Conservation (phyloP, 768 basidiomycete genomes). For the Russula sp. region DNA sequence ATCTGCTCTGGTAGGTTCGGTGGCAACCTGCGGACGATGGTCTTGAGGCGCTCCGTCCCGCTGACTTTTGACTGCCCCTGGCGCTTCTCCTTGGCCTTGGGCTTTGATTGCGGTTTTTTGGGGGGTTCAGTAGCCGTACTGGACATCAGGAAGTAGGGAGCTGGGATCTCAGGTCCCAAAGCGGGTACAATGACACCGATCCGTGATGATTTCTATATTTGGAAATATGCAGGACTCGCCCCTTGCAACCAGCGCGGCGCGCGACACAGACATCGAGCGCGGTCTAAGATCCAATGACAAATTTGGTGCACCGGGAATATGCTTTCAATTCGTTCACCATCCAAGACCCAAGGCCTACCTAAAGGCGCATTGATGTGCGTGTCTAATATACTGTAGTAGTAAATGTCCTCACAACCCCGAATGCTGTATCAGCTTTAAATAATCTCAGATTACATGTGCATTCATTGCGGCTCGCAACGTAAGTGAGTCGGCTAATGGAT, state of each 20-base stretch:
- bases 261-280: not conserved
- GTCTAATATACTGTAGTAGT: too few species aligned
- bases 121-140: conserved; percentile 20
- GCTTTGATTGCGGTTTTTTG: conserved; percentile 27
- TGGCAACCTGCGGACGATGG: conserved; percentile 80
- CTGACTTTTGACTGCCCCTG: conserved; percentile 28
- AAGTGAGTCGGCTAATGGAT: too few species aligned
- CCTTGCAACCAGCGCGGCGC: not conserved
- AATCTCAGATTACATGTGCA: too few species aligned
- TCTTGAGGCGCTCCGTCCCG: conserved; percentile 66
- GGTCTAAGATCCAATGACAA: not conserved
- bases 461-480: too few species aligned
- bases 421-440: too few species aligned
- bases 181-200: too few species aligned
- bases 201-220: not conserved
- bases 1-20: conserved; percentile 87
- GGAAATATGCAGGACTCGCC: not conserved
- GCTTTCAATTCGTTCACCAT: too few species aligned
- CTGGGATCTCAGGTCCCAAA: not conserved
- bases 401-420: too few species aligned
- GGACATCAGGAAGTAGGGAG: conserved; percentile 1
- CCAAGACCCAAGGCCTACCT: too few species aligned
- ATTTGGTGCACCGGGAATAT: too few species aligned
- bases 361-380: too few species aligned
- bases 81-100: conserved; percentile 31